phyloP scores from a whole-genome alignment of 805 yeast species.

The Cyberlindnera meyerae region DNA sequence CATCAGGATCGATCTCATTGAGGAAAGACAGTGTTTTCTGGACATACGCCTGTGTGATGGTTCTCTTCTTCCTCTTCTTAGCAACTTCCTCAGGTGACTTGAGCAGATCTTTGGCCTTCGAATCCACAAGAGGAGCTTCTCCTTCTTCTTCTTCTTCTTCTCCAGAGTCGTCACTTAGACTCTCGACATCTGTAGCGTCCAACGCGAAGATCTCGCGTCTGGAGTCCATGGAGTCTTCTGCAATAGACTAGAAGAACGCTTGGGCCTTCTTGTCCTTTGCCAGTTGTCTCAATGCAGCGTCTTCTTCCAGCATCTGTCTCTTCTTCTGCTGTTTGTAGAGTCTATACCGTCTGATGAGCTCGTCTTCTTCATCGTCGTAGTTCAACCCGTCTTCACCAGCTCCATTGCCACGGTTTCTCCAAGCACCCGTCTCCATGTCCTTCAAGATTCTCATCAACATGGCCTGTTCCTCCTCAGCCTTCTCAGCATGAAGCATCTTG shows the following conservation, averaged over 20 bases:
- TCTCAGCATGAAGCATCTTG: conserved; percentile 52
- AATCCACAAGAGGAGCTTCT: conserved; percentile 26
- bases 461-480: conserved; percentile 55
- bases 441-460: conserved; percentile 62
- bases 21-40: conserved; percentile 53
- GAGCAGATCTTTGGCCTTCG: conserved; percentile 6
- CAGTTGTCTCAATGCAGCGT: conserved; percentile 41
- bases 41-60: conserved; percentile 50
- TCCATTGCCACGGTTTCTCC: conserved; percentile 49
- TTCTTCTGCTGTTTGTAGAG: conserved; percentile 22
- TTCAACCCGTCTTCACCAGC: conserved; percentile 54
- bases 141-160: conserved; percentile 27
- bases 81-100: conserved; percentile 15
- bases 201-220: too few species aligned
- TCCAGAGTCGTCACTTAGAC: conserved; percentile 27
- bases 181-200: conserved; percentile 24
- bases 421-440: conserved; percentile 68
- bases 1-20: conserved; percentile 28
- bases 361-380: conserved; percentile 73
- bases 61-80: conserved; percentile 26
- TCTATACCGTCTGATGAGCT: conserved; percentile 33
- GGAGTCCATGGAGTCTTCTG: conserved; percentile 32
- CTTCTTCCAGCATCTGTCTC: conserved; percentile 45
- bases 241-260: conserved; percentile 64
- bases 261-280: conserved; percentile 51